phyloP scores from a whole-genome alignment of 139 green algal genomes.

The Pleodorina starrii region DNA sequence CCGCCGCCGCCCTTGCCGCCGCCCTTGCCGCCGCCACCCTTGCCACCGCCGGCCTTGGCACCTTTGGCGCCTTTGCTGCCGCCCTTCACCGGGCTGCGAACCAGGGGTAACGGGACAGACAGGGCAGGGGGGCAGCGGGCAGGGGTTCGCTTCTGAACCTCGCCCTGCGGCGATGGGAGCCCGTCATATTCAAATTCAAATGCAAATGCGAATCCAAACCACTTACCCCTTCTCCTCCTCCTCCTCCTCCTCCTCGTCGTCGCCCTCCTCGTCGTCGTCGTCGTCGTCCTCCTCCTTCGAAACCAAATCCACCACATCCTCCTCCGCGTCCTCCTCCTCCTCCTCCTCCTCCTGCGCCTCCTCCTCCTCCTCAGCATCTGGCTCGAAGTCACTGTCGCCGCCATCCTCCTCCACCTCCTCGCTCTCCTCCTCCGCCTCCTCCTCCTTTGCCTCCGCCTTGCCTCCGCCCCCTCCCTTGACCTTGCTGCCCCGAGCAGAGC shows the following conservation, averaged over 20 bases:
- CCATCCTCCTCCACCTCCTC: neutral
- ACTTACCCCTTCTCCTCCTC: neutral
- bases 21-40: constrained; percentile 41
- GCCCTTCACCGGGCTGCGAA: no score
- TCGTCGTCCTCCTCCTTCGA: neutral
- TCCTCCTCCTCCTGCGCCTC: neutral
- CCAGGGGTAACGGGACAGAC: no score
- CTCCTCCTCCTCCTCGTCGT: neutral
- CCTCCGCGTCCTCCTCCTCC: neutral
- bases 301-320: neutral
- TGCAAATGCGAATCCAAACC: no score
- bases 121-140: no score
- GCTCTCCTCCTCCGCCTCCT: neutral
- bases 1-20: constrained; percentile 1
- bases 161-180: no score
- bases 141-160: no score
- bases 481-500: no score
- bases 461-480: neutral
- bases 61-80: constrained; percentile 4
- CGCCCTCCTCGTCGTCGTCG: neutral
- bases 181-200: no score
- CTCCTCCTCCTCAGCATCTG: neutral
- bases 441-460: neutral
- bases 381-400: neutral
- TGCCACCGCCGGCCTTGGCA: constrained; percentile 13